Percentiles rank a stretch among this genome's conserved stretches.
Conservation (phyloP, 495 filamentous ascomycete species). For the Aspergillus wentii region DNA sequence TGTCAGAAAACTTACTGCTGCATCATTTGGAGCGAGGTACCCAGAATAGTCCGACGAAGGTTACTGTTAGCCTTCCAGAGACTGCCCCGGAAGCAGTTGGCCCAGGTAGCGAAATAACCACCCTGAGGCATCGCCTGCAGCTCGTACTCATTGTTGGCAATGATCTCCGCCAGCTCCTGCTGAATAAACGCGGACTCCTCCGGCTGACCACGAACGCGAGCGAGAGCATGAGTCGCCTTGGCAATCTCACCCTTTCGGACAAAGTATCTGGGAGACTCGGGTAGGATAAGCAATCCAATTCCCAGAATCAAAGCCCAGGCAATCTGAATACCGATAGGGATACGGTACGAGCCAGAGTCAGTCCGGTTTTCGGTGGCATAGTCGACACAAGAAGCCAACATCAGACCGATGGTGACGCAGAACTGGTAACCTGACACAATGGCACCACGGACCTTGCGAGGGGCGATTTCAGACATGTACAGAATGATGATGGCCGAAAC, state of each 20-base stretch:
- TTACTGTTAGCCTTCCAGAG: conserved; percentile 58
- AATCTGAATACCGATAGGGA: conserved; percentile 65
- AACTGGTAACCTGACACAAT: conserved; percentile 69
- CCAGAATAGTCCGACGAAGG: conserved; percentile 69
- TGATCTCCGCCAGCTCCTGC: conserved; percentile 66
- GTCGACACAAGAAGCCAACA: conserved; percentile 67
- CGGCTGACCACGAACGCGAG: conserved; percentile 40
- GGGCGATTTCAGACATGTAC: conserved; percentile 64
- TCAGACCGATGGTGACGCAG: conserved; percentile 66
- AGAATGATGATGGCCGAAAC: conserved; percentile 71
- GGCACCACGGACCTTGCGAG: conserved; percentile 62
- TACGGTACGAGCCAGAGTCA: conserved; percentile 64
- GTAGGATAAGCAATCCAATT: conserved; percentile 64
- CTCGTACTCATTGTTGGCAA: conserved; percentile 75
- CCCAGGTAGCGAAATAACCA: conserved; percentile 56
- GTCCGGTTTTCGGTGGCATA: conserved; percentile 58
- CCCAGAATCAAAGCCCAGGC: conserved; percentile 62
- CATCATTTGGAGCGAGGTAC: conserved; percentile 74
- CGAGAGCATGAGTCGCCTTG: conserved; percentile 33
- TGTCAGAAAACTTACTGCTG: conserved; percentile 59
- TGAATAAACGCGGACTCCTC: conserved; percentile 58
- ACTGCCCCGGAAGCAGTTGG: conserved; percentile 63
- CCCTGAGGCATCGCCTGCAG: conserved; percentile 51
- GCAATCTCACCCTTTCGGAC: conserved; percentile 50
- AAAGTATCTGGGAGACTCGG: conserved; percentile 67